Evolutionary conservation across 2,329 filamentous ascomycete genomes (phyloP).

Genomic region (Fusarium sublunatum): DNA sequence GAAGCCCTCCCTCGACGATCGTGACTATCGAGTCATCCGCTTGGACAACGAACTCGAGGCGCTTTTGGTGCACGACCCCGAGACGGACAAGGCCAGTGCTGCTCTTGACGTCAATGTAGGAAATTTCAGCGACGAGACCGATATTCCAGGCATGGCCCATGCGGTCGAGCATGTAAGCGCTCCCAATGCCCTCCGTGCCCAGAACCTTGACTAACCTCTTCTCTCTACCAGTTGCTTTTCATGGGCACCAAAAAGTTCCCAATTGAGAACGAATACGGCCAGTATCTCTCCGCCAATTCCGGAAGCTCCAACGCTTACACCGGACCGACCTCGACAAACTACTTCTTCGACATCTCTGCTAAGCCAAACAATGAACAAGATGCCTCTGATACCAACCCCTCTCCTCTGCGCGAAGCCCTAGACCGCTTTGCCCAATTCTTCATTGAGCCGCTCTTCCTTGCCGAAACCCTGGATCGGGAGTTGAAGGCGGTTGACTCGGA

Average conservation of each 20-base stretch:
- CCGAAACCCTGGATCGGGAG: conserved; percentile 86
- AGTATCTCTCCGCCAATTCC: conserved; percentile 90
- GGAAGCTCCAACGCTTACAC: conserved; percentile 97
- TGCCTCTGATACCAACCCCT: conserved; percentile 66
- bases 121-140: conserved; percentile 90
- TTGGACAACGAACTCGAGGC: conserved; percentile 90
- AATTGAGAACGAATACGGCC: conserved; percentile 93
- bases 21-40: conserved; percentile 86
- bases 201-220: conserved; percentile 22
- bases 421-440: conserved; percentile 97
- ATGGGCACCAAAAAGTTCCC: conserved; percentile 99
- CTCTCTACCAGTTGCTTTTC: conserved; percentile 75
- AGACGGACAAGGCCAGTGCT: conserved; percentile 96
- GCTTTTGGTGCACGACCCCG: conserved; percentile 89
- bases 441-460: conserved; percentile 85
- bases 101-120: conserved; percentile 96
- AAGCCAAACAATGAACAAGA: conserved; percentile 73
- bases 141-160: conserved; percentile 95
- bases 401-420: conserved; percentile 79
- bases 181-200: conserved; percentile 2
- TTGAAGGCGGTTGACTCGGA: conserved; percentile 91
- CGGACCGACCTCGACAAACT: conserved; percentile 92
- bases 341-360: conserved; percentile 94
- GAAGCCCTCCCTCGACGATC: conserved; percentile 85
- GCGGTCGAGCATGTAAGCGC: conserved; percentile 84